Percentiles rank a stretch among this genome's conserved stretches.
Conservation (phyloP, 495 filamentous ascomycete species). For the Penicillium canariense region DNA sequence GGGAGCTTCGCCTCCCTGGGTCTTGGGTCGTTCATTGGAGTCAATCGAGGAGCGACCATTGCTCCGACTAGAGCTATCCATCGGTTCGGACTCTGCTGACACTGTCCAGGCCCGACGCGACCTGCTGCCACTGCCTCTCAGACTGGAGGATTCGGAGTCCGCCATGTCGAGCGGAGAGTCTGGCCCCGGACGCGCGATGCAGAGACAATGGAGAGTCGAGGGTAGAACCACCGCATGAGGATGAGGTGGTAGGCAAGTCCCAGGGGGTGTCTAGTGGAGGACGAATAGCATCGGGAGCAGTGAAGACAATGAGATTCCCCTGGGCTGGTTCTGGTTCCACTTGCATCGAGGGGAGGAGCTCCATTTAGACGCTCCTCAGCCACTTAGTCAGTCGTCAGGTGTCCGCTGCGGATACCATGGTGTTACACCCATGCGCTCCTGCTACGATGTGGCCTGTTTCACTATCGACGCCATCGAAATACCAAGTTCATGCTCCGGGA, state of each 20-base stretch:
- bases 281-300: slow-evolving; percentile 1
- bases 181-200: neutral
- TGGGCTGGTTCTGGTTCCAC: slow-evolving; percentile 1
- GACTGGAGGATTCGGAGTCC: slow-evolving; percentile 31
- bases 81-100: slow-evolving; percentile 34
- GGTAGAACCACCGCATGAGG: slow-evolving; percentile 6
- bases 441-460: too few species aligned
- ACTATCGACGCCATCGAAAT: too few species aligned
- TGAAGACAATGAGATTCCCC: neutral
- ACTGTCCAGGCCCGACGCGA: slow-evolving; percentile 33
- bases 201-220: slow-evolving; percentile 1
- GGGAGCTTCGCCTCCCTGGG: slow-evolving; percentile 37
- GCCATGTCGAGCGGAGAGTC: slow-evolving; percentile 27
- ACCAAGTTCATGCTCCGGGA: too few species aligned
- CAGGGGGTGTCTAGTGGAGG: neutral
- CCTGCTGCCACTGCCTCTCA: slow-evolving; percentile 20
- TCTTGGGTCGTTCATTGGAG: slow-evolving; percentile 44
- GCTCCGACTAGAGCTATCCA: slow-evolving; percentile 36
- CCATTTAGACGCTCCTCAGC: neutral
- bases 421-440: neutral
- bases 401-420: neutral
- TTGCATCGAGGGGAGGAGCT: slow-evolving; percentile 1
- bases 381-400: slow-evolving; percentile 13
- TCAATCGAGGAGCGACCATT: slow-evolving; percentile 46
- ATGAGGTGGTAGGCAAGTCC: neutral